Base-by-base conservation (phyloP, 805 yeast species). In the Sugiyamaella smithiae region DNA sequence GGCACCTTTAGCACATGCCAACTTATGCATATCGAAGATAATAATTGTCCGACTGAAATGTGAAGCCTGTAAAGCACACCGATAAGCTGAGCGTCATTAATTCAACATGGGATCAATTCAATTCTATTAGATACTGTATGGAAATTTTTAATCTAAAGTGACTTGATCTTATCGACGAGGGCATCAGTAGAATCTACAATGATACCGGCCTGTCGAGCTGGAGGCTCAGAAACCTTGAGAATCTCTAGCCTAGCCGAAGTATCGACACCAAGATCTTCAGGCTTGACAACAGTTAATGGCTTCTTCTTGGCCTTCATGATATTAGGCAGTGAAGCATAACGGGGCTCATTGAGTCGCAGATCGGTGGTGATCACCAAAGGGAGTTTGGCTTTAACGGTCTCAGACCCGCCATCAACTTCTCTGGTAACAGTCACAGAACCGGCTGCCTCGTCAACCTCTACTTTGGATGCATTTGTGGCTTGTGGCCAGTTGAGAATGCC, bases 281-380 rank as follows among this genome's bases (percentile, higher is more conserved):
- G 68, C 67, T 71, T 77, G 67, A 79, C 66, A 62, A 80, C 74
- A 58, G 81, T 88, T 65, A 90, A 74, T 3, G 96, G 96, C 75
- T 88, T 90, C 80, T 90, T 90, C 75, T 93, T 93, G 48, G 98
- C 98, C 75, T 93, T 93, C 98, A 93, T 93, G 73, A 90, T 80
- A 67, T 91, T 93, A 52, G 97, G 97, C 64, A 93, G 76, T 11
- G 95, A 81, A n/a, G 95, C 96, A 62, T 88, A 93, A 60, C 97
- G 82, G 38, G 99, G 99, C 64, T 81, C 93, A 67, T 93, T 93
- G 63, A 93, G 78, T 68, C 99, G 84, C 59, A 93, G 75, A 67
- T 93, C 99, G 2, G 98, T 85, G 23, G 97, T 90, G 59, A 93
- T 79, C 46, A 93, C 78, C 72, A 89, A 62, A 36, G 99, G 99